A percentile compares a stretch with the other conserved stretches of the same genome.
phyloP scores from a whole-genome alignment of 23 red algal species.

The Gracilaria caudata region DNA sequence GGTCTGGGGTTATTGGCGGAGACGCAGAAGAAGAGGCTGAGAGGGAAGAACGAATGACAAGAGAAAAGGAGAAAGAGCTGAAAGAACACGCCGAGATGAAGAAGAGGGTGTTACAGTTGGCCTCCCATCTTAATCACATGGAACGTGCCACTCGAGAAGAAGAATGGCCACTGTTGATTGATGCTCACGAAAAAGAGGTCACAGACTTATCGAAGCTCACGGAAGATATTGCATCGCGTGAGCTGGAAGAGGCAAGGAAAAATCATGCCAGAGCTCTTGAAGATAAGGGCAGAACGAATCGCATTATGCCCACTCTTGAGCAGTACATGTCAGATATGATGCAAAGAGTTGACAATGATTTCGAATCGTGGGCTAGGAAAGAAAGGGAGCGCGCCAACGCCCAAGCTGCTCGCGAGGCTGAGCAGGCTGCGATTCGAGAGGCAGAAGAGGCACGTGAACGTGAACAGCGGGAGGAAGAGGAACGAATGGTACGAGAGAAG shows the following conservation, averaged over 20 bases:
- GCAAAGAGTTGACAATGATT: constrained; percentile 67
- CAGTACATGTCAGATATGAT: constrained; percentile 47
- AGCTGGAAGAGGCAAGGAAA: constrained; percentile 61
- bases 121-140: constrained; percentile 82
- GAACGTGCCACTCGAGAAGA: constrained; percentile 84
- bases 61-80: constrained; percentile 88
- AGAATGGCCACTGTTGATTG: constrained; percentile 65
- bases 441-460: constrained; percentile 38
- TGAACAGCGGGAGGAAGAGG: constrained; percentile 63
- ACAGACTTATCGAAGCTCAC: constrained; percentile 42
- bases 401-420: constrained; percentile 72
- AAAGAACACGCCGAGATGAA: constrained; percentile 75
- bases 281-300: constrained; percentile 64
- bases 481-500: constrained; percentile 60
- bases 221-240: constrained; percentile 35
- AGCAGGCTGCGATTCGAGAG: constrained; percentile 51
- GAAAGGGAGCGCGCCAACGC: constrained; percentile 61
- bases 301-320: constrained; percentile 55
- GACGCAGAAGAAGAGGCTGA: constrained; percentile 57
- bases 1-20: constrained; percentile 30
- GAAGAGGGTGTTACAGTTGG: constrained; percentile 74
- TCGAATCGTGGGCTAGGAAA: constrained; percentile 59
- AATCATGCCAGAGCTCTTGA: constrained; percentile 68
- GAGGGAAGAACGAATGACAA: constrained; percentile 79
- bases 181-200: constrained; percentile 62